Evolutionary conservation across 2,329 filamentous ascomycete genomes (phyloP).

Genomic region (Orbilia brochopaga): DNA sequence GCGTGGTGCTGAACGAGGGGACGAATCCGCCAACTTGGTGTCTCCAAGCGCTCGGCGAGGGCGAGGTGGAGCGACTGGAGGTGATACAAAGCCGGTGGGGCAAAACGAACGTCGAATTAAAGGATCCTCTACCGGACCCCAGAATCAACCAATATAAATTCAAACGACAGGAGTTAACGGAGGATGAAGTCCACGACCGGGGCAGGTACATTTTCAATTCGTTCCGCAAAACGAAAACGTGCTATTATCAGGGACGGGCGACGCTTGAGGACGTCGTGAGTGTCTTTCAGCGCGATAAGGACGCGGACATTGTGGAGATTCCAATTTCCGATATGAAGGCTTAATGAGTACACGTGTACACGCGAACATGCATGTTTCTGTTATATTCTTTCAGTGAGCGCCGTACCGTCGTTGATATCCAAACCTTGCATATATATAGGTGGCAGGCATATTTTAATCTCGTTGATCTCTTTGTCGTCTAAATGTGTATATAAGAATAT

Average conservation of each 20-base stretch:
- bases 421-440: too few species aligned
- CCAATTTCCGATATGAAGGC: neutral
- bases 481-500: too few species aligned
- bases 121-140: neutral
- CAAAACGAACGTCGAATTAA: neutral
- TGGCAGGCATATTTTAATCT: too few species aligned
- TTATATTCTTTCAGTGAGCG: too few species aligned
- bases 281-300: conserved; percentile 4
- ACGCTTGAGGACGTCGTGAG: conserved; percentile 27
- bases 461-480: too few species aligned
- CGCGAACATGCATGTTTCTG: too few species aligned
- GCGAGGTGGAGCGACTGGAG: conserved; percentile 10
- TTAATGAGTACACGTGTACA: neutral
- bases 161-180: neutral
- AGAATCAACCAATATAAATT: neutral
- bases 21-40: conserved; percentile 1
- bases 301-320: neutral
- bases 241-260: conserved; percentile 30
- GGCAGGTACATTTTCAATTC: conserved; percentile 41
- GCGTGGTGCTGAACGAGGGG: conserved; percentile 20
- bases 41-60: conserved; percentile 1
- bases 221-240: conserved; percentile 7
- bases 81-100: conserved; percentile 1
- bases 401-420: too few species aligned
- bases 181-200: conserved; percentile 23